Evolutionary conservation across 148 eudicot genomes (phyloP), one percentile per base, ranked within the genome.

Genomic region (Pouteria glomerata): DNA sequence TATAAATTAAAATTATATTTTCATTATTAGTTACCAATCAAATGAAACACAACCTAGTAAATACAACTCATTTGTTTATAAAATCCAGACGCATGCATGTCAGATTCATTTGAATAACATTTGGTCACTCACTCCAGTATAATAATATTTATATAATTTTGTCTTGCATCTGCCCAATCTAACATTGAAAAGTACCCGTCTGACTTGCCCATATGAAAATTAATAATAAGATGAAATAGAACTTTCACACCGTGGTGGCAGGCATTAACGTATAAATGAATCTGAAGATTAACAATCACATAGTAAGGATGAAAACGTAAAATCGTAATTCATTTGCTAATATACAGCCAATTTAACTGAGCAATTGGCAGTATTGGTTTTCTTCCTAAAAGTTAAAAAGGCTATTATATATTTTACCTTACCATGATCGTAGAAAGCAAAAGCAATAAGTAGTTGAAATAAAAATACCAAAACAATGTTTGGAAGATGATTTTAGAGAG

Each of bases 211-310:
- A 6, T 56, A 55, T 42, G 66, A 45, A 63, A 35, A 41, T 26
- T 65, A 57, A 47, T 70, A 79, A 66, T 56, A 77, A 70, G 81
- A 77, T 83, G 81, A 81, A 81, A 83, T 57, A 86, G 85, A 83
- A 81, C 39, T 69, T 45, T 57, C 65, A n/a, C 15, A 11, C 29
- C 37, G 29, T 42, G 34, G 51, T 47, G 41, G 26, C n/a, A 27
- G 52, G 31, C 73, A 21, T 29, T 6, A 55, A 24, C 1, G 13
- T 1, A 29, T 7, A 31, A 18, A n/a, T n/a, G 44, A 2, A 62
- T 34, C 66, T 29, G 2, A 34, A 61, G 24, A 23, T 24, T 24
- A 1, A 21, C 30, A 55, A 23, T 24, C 30, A 55, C 30, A 4
- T 18, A 6, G 10, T 30, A 55, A 11, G 24, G 30, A 8, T 55